These are phyloP conservation scores for Priceomyces melissophilus DNA, from an alignment of 805 yeast species.

Conservation along the genomic window DNA sequence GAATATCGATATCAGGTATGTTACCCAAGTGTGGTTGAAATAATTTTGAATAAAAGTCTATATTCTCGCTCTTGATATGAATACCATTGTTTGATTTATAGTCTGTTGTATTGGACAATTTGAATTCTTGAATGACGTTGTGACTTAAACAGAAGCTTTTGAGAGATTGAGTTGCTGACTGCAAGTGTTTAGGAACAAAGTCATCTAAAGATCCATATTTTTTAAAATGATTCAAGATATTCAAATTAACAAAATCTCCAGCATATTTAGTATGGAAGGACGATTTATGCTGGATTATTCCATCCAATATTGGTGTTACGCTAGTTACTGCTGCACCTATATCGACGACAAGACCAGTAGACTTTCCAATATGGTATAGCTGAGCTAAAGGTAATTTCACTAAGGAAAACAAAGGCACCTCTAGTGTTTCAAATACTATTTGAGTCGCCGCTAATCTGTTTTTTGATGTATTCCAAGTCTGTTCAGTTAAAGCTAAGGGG, in stretches of 20 bases:
- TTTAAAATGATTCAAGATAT: constrained; percentile 49
- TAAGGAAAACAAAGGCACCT: constrained; percentile 74
- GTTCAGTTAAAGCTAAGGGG: constrained; percentile 65
- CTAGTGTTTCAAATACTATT: constrained; percentile 68
- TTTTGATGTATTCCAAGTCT: constrained; percentile 65
- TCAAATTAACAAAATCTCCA: constrained; percentile 78
- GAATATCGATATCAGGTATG: constrained; percentile 30
- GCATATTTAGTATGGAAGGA: constrained; percentile 68
- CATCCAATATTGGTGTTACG: constrained; percentile 77
- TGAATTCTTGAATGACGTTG: constrained; percentile 34
- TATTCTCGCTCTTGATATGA: constrained; percentile 13
- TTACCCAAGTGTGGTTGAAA: constrained; percentile 61
- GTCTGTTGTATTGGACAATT: constrained; percentile 18
- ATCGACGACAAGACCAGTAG: constrained; percentile 77
- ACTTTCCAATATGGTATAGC: constrained; percentile 72
- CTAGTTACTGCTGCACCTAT: constrained; percentile 67
- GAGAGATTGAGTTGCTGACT: constrained; percentile 25
- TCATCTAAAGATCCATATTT: constrained; percentile 12
- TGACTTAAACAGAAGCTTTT: constrained; percentile 35
- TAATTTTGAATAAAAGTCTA: constrained; percentile 53
- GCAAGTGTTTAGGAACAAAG: constrained; percentile 16
- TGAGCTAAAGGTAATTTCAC: constrained; percentile 76
- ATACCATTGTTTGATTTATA: constrained; percentile 21
- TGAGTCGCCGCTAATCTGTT: constrained; percentile 59
- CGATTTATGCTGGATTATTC: constrained; percentile 64